Base-by-base conservation (phyloP, 2,329 filamentous ascomycete genomes). In the Fusarium tupiense region DNA sequence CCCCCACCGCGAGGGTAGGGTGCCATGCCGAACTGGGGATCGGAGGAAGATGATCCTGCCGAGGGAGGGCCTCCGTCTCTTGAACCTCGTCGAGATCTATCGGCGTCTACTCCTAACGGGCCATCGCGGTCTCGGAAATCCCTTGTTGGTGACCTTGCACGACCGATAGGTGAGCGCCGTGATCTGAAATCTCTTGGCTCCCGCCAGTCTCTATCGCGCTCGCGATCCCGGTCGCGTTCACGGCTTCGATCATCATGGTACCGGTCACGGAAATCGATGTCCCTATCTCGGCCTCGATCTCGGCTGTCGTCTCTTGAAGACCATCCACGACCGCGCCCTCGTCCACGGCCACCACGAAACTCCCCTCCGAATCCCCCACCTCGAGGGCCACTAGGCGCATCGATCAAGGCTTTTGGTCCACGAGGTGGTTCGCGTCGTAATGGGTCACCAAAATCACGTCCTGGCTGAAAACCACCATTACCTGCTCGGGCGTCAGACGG, bases 381-480 rank as follows among this genome's bases (percentile, higher is more conserved):
- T 65, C 93, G 88, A 20, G 91, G 92, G 37, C 91, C 91, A 72
- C 88, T 89, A n/a, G 90, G 88, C 37, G 89, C 84, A 69, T 96
- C 93, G 68, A 93, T 88, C 65, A 95, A 85, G 8, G 93, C 94
- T 82, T 95, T 94, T 17, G 95, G 94, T 1, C 93, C 95, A 64
- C 94, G 89, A 7, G 95, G 95, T 5, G 93, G 92, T 72, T 97
- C 94, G 74, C 92, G 88, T 37, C 85, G 81, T 80, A 88, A 73
- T 75, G 87, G 80, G 76, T 91, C 89, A 62, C 87, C 86, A 71
- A 91, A 91, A 19, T 91, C 90, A 74, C 91, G 87, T 75, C 87
- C 88, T 4, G 88, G 82, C 74, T 88, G 88, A 69, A 93, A 93
- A n/a, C 86, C 84, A 35, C 88, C 86, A 64, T 86, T 86, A 78